Base-by-base conservation (phyloP, 2,329 filamentous ascomycete species). In the Apiospora phragmitis region DNA sequence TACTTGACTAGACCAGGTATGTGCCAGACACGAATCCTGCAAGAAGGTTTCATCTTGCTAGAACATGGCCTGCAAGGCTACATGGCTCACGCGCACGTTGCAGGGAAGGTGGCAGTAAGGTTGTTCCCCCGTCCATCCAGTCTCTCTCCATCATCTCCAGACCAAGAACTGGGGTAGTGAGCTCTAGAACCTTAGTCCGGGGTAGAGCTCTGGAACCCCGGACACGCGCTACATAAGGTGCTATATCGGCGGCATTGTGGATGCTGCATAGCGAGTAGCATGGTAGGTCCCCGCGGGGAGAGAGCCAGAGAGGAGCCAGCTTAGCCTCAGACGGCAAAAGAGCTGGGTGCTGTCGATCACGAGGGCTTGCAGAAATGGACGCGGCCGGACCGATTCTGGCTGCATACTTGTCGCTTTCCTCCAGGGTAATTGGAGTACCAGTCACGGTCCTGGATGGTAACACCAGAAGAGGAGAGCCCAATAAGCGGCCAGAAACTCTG, bases 171-270 rank as follows among this genome's bases (percentile, higher is more conserved):
- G 55, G 55, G 55, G 55, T 14, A 62, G 18, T 38, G 55, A 62
- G 32, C 55, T 62, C 55, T 62, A 62, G 55, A 62, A 35, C 32
- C 12, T n/a, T 62, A 38, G 29, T 29, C 55, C 55, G 55, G 55
- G 55, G 29, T n/a, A 18, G 32, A 62, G 55, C 55, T 38, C 21
- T 62, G 29, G 32, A 38, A n/a, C 55, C 55, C 55, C 55, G 55
- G 55, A 62, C 32, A n/a, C 55, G 32, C 29, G 55, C 55, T 62
- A 62, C 32, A 38, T 62, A 38, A 62, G 32, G 55, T 62, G 32
- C 29, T 62, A 62, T 62, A 62, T 62, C 55, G 55, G 55, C 55
- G 55, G 55, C 55, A 62, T 62, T 62, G 55, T 62, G 55, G 55
- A 62, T 38, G 55, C 32, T 12, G 32, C 55, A 38, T 62, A 38